Percentiles rank a stretch among this genome's conserved stretches.
These are phyloP conservation scores for Chlorella variabilis DNA, from an alignment of 163 green algal species.

Conservation along the genomic window DNA sequence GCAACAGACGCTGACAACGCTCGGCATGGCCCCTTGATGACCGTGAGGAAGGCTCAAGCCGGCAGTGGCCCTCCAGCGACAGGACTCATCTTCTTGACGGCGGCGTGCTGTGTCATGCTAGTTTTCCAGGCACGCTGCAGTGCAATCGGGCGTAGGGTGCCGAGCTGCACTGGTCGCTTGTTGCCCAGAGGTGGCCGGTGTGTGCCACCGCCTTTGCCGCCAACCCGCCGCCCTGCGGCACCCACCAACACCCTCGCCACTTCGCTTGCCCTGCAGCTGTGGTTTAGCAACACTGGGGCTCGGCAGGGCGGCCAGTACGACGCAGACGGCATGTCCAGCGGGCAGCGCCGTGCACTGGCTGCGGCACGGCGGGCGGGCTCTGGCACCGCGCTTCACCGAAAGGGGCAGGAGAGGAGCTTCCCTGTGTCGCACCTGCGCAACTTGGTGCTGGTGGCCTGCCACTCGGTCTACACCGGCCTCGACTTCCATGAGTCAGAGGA, in stretches of 20 bases:
- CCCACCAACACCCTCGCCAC: background rate
- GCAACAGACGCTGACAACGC: background rate
- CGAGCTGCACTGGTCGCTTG: background rate
- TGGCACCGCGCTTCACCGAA: too few species aligned
- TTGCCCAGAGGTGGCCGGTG: too few species aligned
- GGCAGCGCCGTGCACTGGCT: slow-evolving; percentile 1
- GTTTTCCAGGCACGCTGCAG: slow-evolving; percentile 32
- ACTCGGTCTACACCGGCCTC: slow-evolving; percentile 80
- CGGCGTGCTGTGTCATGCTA: slow-evolving; percentile 13
- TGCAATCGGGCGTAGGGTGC: background rate
- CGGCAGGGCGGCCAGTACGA: background rate
- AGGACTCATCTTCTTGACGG: slow-evolving; percentile 2
- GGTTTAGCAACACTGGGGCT: background rate
- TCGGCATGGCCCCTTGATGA: background rate
- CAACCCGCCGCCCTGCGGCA: background rate
- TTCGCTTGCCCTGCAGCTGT: background rate
- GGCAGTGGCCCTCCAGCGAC: background rate
- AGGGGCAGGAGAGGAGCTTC: background rate
- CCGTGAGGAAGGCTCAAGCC: background rate
- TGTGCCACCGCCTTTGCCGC: background rate
- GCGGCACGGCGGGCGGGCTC: background rate
- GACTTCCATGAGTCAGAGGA: slow-evolving; percentile 62
- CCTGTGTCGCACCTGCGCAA: slow-evolving; percentile 47
- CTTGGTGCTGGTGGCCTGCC: slow-evolving; percentile 83
- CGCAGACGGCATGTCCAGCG: background rate